Evolutionary conservation across 2,329 filamentous ascomycete genomes (phyloP).

Genomic region (Aspergillus hortae): DNA sequence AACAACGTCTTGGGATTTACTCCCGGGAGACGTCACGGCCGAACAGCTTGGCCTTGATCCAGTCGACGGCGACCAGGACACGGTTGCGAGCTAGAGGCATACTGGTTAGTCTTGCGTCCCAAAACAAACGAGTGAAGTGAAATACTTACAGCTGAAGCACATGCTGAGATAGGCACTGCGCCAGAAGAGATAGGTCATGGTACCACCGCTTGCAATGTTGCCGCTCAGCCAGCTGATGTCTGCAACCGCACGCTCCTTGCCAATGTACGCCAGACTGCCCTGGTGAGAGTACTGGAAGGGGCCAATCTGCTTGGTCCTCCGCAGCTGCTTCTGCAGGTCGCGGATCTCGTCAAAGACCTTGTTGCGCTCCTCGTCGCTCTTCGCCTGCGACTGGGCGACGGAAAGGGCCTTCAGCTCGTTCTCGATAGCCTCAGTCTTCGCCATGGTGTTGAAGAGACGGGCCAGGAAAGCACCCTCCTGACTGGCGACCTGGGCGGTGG

Average conservation of each 20-base stretch:
- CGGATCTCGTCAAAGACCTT: constrained; percentile 72
- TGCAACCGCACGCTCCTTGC: constrained; percentile 94
- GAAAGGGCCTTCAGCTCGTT: constrained; percentile 67
- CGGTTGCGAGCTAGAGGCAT: constrained; percentile 73
- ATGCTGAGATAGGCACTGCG: constrained; percentile 96
- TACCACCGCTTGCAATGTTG: constrained; percentile 90
- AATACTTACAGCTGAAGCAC: constrained; percentile 94
- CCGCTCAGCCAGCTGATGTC: constrained; percentile 97
- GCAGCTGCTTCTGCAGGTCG: constrained; percentile 77
- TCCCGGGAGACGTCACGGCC: constrained; percentile 75
- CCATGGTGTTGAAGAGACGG: constrained; percentile 97
- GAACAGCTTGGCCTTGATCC: constrained; percentile 95
- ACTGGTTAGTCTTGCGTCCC: constrained; percentile 8
- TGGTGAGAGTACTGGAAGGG: constrained; percentile 99
- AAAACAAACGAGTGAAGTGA: constrained; percentile 1
- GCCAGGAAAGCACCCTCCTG: constrained; percentile 96
- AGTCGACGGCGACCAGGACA: constrained; percentile 87
- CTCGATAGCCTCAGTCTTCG: constrained; percentile 84
- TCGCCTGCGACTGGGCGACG: constrained; percentile 62
- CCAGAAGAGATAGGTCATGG: constrained; percentile 97
- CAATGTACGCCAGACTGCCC: constrained; percentile 94
- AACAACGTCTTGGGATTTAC: constrained; percentile 28
- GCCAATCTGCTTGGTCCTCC: constrained; percentile 88
- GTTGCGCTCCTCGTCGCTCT: constrained; percentile 57
- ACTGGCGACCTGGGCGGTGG: constrained; percentile 91